Evolutionary conservation across 495 filamentous ascomycete species (phyloP).

Genomic region (Penicillium soppii): DNA sequence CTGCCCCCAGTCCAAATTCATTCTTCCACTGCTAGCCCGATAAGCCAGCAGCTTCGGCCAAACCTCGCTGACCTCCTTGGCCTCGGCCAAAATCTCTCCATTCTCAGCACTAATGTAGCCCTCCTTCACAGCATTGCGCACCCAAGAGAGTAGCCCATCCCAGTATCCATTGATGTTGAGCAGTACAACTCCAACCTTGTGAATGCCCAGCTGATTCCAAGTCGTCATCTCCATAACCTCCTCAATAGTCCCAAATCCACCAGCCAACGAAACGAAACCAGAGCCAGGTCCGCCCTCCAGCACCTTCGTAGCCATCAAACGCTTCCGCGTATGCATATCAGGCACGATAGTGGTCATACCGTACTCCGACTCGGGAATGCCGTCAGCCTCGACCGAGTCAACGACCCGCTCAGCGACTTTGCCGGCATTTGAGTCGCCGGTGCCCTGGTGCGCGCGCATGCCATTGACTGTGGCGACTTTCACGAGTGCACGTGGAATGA

Average conservation of each 20-base stretch:
- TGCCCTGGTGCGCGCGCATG: conserved; percentile 26
- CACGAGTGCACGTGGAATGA: conserved; percentile 87
- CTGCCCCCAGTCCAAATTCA: conserved; percentile 78
- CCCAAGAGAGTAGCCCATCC: conserved; percentile 81
- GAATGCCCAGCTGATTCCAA: conserved; percentile 97
- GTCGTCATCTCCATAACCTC: conserved; percentile 95
- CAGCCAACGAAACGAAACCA: conserved; percentile 87
- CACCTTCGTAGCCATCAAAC: conserved; percentile 86
- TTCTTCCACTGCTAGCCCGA: conserved; percentile 66
- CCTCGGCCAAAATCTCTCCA: conserved; percentile 74
- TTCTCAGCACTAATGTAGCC: conserved; percentile 74
- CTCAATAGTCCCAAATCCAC: conserved; percentile 93
- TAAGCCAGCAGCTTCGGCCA: conserved; percentile 71
- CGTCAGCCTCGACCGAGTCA: conserved; percentile 27
- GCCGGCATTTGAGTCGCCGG: conserved; percentile 14
- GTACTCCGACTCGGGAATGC: conserved; percentile 68
- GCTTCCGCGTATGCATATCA: conserved; percentile 95
- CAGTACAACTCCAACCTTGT: conserved; percentile 74
- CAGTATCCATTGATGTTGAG: conserved; percentile 90
- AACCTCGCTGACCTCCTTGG: conserved; percentile 67
- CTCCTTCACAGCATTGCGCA: conserved; percentile 68
- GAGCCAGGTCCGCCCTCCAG: conserved; percentile 74
- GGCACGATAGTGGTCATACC: conserved; percentile 83
- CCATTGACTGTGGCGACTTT: conserved; percentile 61
- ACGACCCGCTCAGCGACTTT: conserved; percentile 41